Evolutionary conservation across 176 grass and related monocot species (phyloP).

Genomic region (Aechmea fasciata): DNA sequence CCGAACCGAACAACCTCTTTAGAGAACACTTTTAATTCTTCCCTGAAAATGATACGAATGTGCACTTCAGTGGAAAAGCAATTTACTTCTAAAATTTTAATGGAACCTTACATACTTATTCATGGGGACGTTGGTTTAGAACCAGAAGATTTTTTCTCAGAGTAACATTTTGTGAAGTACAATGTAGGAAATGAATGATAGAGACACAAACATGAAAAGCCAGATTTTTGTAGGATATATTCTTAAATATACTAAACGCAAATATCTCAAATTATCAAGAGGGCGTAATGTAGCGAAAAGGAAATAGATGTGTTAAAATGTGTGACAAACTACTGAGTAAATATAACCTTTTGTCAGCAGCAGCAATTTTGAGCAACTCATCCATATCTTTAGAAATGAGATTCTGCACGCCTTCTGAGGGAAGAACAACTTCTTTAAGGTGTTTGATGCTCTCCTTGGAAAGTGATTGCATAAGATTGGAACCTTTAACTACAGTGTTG

Average conservation of each 20-base stretch:
- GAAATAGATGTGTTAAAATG: conserved; percentile 17
- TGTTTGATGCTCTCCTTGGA: conserved; percentile 89
- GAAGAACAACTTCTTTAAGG: conserved; percentile 87
- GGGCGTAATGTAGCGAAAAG: too few relatives aligned
- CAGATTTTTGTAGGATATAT: too few relatives aligned
- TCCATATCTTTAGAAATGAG: conserved; percentile 94
- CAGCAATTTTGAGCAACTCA: conserved; percentile 74
- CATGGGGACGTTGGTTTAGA: too few relatives aligned
- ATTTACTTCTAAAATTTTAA: background rate
- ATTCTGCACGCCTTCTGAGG: conserved; percentile 81
- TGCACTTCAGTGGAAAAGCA: conserved; percentile 19
- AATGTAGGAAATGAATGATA: too few relatives aligned
- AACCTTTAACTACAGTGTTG: conserved; percentile 90
- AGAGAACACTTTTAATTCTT: conserved; percentile 89
- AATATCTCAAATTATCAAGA: too few relatives aligned
- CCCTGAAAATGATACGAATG: conserved; percentile 47
- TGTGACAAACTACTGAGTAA: conserved; percentile 8
- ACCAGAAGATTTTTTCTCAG: too few relatives aligned
- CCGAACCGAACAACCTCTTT: conserved; percentile 90
- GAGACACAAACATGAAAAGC: too few relatives aligned
- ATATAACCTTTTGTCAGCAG: conserved; percentile 79
- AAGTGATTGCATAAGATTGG: conserved; percentile 79
- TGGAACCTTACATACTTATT: background rate
- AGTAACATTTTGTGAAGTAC: too few relatives aligned
- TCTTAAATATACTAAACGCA: too few relatives aligned